Base-by-base conservation (phyloP, 2,329 filamentous ascomycete species). In the Diaporthe vexans region DNA sequence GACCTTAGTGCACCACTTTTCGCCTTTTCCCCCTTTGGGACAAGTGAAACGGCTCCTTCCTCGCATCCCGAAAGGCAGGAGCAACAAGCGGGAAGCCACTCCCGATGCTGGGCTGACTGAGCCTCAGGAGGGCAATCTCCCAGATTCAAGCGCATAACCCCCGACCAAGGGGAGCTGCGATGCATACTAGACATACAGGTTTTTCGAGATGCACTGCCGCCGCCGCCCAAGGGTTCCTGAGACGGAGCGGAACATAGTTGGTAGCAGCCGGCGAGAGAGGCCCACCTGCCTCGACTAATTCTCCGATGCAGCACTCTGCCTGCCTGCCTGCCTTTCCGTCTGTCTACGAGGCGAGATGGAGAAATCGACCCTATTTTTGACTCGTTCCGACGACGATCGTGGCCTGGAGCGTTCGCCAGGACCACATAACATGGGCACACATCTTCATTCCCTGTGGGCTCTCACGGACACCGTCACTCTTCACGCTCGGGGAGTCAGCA, bases 31-130 rank as follows among this genome's bases (percentile, higher is more conserved):
- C 57, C 24, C 26, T 33, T 63, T 35, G 6, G 70, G 70, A 56
- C 70, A 72, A 43, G 57, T 72, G 70, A 72, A 72, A 72, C 70
- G 57, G 57, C 57, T 54, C 46, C 59, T 43, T 24, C 68, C 57
- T 72, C 56, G 52, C 63, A 54, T 68, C 63, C 63, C 63, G 63
- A 68, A 29, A 40, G 63, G 26, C 63, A 68, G 63, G 56, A 71
- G 54, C 69, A 61, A 57, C 46, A 68, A 68, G 63, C 63, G 63
- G 63, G 63, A 63, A 72, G 70, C 70, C 70, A 72, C 70, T 72
- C 57, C 70, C 70, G 70, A 33, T 43, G n/a, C 29, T 29, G 69
- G 58, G 48, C 33, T 21, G 59, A 21, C 69, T 52, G 46, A 68
- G 63, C 63, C 63, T 68, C 46, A 72, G 40, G 59, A 63, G 21